Evolutionary conservation across 2,329 filamentous ascomycete genomes (phyloP).

Genomic region (Raffaelea deltoideospora): DNA sequence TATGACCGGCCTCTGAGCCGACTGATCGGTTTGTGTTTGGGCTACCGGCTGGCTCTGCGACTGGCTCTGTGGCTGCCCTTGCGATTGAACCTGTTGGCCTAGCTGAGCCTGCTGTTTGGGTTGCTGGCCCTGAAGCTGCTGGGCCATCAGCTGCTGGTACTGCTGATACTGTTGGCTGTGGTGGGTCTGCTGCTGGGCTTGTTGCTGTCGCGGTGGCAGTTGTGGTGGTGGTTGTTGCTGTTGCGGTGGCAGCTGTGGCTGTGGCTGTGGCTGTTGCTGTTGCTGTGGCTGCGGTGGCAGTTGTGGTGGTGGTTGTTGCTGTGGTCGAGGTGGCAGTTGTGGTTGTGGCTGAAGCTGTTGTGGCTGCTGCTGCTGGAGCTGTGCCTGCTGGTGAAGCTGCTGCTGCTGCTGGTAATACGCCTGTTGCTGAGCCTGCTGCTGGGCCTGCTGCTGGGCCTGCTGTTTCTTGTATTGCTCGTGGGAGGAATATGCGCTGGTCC

Average conservation of each 20-base stretch:
- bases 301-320: too few relatives aligned
- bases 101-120: neutral
- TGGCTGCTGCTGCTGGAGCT: neutral
- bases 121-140: constrained; percentile 2
- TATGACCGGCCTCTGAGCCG: neutral
- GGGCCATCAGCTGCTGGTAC: constrained; percentile 3
- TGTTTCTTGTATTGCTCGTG: constrained; percentile 5
- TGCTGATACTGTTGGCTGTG: constrained; percentile 4
- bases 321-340: too few relatives aligned
- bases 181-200: neutral
- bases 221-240: neutral
- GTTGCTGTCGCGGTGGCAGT: neutral
- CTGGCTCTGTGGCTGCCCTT: neutral
- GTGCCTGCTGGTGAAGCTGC: neutral
- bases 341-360: too few relatives aligned
- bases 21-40: neutral
- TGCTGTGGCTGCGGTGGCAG: too few relatives aligned
- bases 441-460: constrained; percentile 1
- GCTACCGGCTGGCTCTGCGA: neutral
- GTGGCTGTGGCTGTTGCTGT: too few relatives aligned
- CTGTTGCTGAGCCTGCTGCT: neutral
- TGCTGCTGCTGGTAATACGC: neutral
- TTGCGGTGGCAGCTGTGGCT: neutral
- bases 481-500: neutral
- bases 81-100: neutral